Evolutionary conservation across 2,329 filamentous ascomycete genomes (phyloP).

Genomic region (Pseudogymnoascus sp.): DNA sequence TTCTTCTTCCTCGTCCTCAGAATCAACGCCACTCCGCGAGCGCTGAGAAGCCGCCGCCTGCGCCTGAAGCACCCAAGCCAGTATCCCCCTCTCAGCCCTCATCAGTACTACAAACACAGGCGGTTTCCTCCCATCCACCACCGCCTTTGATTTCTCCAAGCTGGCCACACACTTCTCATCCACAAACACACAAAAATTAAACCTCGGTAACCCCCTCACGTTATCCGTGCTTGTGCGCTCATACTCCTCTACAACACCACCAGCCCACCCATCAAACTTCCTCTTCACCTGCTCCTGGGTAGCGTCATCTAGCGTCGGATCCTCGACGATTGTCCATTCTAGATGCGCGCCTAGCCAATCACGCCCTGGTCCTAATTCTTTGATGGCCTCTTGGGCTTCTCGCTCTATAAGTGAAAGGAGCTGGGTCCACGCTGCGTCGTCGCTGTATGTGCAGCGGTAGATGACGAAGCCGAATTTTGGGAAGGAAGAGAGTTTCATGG

Average conservation of each 20-base stretch:
- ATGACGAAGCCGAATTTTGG: too few relatives aligned
- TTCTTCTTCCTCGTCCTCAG: background rate
- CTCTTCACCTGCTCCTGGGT: background rate
- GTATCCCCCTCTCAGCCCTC: background rate
- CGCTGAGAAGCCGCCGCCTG: background rate
- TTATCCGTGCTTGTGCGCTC: background rate
- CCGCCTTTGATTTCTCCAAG: background rate
- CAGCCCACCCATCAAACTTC: background rate
- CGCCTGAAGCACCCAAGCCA: background rate
- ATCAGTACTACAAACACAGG: background rate
- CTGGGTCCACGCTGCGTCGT: background rate
- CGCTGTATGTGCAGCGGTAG: background rate
- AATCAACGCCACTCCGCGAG: background rate
- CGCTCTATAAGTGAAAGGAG: background rate
- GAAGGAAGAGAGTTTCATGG: too few relatives aligned
- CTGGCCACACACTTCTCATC: background rate
- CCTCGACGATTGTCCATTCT: background rate
- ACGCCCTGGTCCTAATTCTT: background rate
- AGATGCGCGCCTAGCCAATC: background rate
- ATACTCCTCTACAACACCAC: background rate
- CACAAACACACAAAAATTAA: background rate
- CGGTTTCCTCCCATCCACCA: background rate
- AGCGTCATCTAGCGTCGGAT: background rate
- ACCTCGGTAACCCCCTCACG: background rate
- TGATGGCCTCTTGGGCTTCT: background rate